Percentiles rank a stretch among this genome's conserved stretches.
These are phyloP conservation scores for Heritiera littoralis DNA, from an alignment of 345 rosid species.

Conservation along the genomic window DNA sequence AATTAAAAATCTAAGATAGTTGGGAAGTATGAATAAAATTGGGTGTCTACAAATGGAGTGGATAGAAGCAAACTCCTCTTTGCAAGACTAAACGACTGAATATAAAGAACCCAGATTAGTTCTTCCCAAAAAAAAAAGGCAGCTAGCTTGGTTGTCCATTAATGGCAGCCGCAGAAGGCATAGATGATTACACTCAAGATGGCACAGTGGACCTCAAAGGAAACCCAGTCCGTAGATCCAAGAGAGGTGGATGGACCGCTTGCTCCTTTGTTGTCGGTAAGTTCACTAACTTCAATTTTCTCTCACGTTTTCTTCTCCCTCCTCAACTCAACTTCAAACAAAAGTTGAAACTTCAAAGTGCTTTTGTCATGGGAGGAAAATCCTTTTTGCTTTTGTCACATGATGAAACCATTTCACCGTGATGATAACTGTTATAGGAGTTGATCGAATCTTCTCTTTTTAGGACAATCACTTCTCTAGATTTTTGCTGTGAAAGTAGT, in stretches of 20 bases:
- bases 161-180: slow-evolving; percentile 33
- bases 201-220: slow-evolving; percentile 89
- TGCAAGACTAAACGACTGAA: not conserved
- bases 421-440: too few relatives aligned
- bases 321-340: too few relatives aligned
- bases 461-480: not conserved
- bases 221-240: slow-evolving; percentile 75
- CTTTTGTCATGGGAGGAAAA: too few relatives aligned
- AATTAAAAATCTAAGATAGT: not conserved
- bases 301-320: not conserved
- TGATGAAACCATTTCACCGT: too few relatives aligned
- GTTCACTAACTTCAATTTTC: not conserved
- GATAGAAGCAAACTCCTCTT: not conserved
- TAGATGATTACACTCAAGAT: slow-evolving; percentile 69
- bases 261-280: slow-evolving; percentile 81
- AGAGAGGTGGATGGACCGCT: slow-evolving; percentile 87
- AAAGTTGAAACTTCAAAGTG: too few relatives aligned
- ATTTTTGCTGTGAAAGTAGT: not conserved
- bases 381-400: too few relatives aligned
- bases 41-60: not conserved
- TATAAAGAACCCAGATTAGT: not conserved
- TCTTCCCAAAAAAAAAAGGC: not conserved
- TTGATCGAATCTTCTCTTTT: too few relatives aligned
- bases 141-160: not conserved
- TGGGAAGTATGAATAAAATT: not conserved